Percentiles rank a stretch among this genome's conserved stretches.
phyloP scores from a whole-genome alignment of 179 eudicot genomes.

The Carnegiea gigantea region DNA sequence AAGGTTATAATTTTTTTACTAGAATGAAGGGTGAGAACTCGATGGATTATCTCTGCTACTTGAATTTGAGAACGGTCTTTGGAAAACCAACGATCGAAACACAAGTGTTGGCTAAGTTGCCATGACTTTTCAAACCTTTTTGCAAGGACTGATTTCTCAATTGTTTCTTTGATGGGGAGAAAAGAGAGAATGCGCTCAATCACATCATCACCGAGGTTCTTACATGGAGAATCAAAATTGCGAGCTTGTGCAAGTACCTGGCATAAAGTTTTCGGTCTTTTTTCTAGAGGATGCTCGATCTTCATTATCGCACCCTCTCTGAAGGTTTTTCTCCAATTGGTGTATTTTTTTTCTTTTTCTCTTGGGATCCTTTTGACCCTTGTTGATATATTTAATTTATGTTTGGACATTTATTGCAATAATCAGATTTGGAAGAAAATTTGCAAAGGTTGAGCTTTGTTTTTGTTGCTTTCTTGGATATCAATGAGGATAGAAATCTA shows the following conservation, averaged over 20 bases:
- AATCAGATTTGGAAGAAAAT: slow-evolving; percentile 5
- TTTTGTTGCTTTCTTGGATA: not conserved
- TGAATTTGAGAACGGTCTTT: not conserved
- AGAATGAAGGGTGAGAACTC: not conserved
- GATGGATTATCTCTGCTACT: not conserved
- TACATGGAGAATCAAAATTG: no score
- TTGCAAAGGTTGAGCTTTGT: not conserved
- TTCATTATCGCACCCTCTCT: not conserved
- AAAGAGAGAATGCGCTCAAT: slow-evolving; percentile 22
- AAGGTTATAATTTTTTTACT: slow-evolving; percentile 12
- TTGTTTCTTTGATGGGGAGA: not conserved
- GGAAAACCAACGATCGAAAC: not conserved
- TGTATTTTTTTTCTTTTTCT: not conserved
- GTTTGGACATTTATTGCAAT: not conserved
- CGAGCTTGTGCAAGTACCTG: no score
- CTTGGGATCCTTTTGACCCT: not conserved
- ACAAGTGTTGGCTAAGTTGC: slow-evolving; percentile 10
- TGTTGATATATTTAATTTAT: not conserved
- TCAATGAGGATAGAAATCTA: not conserved
- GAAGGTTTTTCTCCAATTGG: not conserved
- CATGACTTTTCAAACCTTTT: slow-evolving; percentile 25
- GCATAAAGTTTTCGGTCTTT: not conserved
- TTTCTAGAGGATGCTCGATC: not conserved
- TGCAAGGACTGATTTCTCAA: not conserved
- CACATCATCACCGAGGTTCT: slow-evolving; percentile 12